Evolutionary conservation across 306 rosid genomes (phyloP).

Genomic region (Sindora glabra): DNA sequence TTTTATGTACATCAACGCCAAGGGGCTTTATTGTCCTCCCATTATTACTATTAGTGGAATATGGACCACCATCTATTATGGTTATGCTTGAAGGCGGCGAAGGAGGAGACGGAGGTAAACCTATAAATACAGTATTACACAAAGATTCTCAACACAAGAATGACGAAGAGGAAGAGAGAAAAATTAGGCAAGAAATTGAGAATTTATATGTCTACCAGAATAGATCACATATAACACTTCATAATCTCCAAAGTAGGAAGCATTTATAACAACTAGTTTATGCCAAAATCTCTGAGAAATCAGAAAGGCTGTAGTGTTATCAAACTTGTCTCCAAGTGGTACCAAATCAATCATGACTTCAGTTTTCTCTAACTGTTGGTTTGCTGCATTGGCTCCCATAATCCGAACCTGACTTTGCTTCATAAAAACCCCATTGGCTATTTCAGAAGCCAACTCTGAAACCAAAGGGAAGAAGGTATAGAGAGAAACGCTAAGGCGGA

Average conservation of each 20-base stretch:
- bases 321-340: slow-evolving; percentile 65
- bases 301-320: slow-evolving; percentile 59
- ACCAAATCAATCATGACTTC: slow-evolving; percentile 66
- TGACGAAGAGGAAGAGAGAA: slow-evolving; percentile 1
- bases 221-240: slow-evolving; percentile 81
- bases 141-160: slow-evolving; percentile 11
- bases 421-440: slow-evolving; percentile 54
- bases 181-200: background rate
- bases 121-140: slow-evolving; percentile 30
- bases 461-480: slow-evolving; percentile 88
- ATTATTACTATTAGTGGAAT: slow-evolving; percentile 36
- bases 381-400: slow-evolving; percentile 80
- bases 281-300: slow-evolving; percentile 82
- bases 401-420: slow-evolving; percentile 79
- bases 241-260: slow-evolving; percentile 78
- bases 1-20: slow-evolving; percentile 67
- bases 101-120: slow-evolving; percentile 91
- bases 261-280: slow-evolving; percentile 56
- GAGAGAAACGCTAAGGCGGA: slow-evolving; percentile 61
- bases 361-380: slow-evolving; percentile 68
- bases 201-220: slow-evolving; percentile 51
- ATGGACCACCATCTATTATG: slow-evolving; percentile 58
- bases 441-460: slow-evolving; percentile 69
- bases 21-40: slow-evolving; percentile 72
- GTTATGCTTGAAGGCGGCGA: slow-evolving; percentile 48